Base-by-base conservation (phyloP, 2,329 filamentous ascomycete genomes). In the Scortechinia acanthostroma region DNA sequence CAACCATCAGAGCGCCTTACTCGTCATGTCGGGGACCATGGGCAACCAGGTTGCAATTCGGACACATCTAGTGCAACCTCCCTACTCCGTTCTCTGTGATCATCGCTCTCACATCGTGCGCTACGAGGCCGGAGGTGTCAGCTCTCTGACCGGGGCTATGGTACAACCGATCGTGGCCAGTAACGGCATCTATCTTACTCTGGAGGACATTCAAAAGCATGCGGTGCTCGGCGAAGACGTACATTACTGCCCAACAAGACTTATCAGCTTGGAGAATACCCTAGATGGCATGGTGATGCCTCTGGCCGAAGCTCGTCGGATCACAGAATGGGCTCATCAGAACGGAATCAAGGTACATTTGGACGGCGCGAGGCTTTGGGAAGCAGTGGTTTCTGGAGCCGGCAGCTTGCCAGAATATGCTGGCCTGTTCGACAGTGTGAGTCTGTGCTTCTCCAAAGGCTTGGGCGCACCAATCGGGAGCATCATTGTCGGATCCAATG, bases 11-110 rank as follows among this genome's bases (percentile, higher is more conserved):
- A 75, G 76, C 28, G 81, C 73, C 0, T 66, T 90, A 1, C 77
- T 91, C 47, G 86, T 91, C 37, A 72, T 88, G 51, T 86, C 82
- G 0, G 87, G 87, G 3, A 91, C 86, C 2, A 90, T 91, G 86
- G 86, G 84, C 25, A 91, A 91, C 63, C 86, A 91, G 57, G 70
- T 91, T 33, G 78, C 83, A 1, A 70, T 91, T 28, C 82, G 86
- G 22, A 73, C 83, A 1, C 81, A 89, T 52, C 73, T 91, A 4
- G 69, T 67, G 1, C 79, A 81, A 43, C 86, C 87, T 4, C 87
- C 87, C 0, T 78, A 90, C 58, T 73, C 74, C 17, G 73, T 91
- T 17, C 68, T 91, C 6, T 82, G 81, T 53, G 86, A 91, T 55
- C 66, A 77, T 48, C 71, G 82, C 21, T 72, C 76, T 2, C 86